Percentiles rank a stretch among this genome's conserved stretches.
phyloP scores from a whole-genome alignment of 768 basidiomycete species.

The Tricholoma saponaceum region DNA sequence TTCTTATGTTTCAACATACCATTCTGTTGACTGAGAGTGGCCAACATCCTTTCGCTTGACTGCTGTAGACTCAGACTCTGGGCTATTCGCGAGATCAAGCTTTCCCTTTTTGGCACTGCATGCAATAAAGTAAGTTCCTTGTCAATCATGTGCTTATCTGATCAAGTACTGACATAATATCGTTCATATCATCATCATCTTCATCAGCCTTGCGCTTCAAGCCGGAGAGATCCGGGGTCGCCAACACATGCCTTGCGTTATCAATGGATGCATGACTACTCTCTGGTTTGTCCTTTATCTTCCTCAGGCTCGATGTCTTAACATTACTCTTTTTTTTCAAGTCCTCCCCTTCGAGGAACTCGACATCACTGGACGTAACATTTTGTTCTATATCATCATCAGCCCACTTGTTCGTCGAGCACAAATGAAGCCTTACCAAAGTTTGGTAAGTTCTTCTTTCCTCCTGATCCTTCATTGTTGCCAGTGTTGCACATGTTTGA shows the following conservation, averaged over 20 bases:
- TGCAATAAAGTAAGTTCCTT: neutral
- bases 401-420: neutral
- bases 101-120: neutral
- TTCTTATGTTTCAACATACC: neutral
- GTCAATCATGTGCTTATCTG: neutral
- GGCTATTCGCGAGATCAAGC: neutral
- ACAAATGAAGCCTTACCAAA: conserved; percentile 1
- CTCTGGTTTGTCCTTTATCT: neutral
- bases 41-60: neutral
- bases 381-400: neutral
- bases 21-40: neutral
- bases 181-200: neutral
- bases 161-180: neutral
- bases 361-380: neutral
- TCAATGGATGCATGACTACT: neutral
- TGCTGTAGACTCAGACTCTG: neutral
- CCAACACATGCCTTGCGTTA: neutral
- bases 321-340: neutral
- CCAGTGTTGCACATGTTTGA: neutral
- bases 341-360: neutral
- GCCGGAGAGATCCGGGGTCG: neutral
- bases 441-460: neutral
- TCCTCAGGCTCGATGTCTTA: neutral
- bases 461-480: neutral
- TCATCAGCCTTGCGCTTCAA: neutral